These are phyloP conservation scores for Wickerhamomyces sp. DNA, from an alignment of 1,139 yeast genomes.

Conservation along the genomic window DNA sequence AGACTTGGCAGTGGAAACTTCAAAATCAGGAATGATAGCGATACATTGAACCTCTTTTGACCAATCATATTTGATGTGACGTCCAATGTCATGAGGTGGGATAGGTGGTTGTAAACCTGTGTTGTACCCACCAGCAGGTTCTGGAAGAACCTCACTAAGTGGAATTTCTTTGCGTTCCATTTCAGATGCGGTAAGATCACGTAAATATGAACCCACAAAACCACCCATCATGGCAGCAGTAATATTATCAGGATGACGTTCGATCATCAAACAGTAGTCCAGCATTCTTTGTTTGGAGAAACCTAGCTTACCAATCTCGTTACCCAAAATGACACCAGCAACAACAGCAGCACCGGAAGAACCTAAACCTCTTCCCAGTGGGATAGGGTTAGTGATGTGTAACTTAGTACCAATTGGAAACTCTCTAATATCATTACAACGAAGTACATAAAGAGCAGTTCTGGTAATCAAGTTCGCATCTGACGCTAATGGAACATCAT, in stretches of 20 bases:
- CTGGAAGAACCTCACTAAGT: slow-evolving; percentile 77
- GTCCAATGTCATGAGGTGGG: slow-evolving; percentile 88
- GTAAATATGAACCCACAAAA: slow-evolving; percentile 89
- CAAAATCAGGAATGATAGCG: slow-evolving; percentile 90
- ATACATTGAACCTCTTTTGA: slow-evolving; percentile 77
- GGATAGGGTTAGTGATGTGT: slow-evolving; percentile 84
- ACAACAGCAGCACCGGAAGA: slow-evolving; percentile 99
- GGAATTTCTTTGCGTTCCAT: slow-evolving; percentile 76
- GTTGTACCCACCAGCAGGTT: slow-evolving; percentile 62
- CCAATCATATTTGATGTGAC: slow-evolving; percentile 85
- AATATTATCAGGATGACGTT: slow-evolving; percentile 96
- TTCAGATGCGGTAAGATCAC: slow-evolving; percentile 72
- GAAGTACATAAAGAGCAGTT: slow-evolving; percentile 84
- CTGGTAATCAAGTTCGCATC: slow-evolving; percentile 83
- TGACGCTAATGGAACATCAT: slow-evolving; percentile 69
- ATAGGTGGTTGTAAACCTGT: slow-evolving; percentile 66
- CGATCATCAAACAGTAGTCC: slow-evolving; percentile 94
- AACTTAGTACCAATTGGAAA: slow-evolving; percentile 86
- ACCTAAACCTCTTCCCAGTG: slow-evolving; percentile 94
- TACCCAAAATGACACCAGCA: slow-evolving; percentile 92
- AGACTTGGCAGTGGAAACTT: slow-evolving; percentile 87
- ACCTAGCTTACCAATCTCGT: slow-evolving; percentile 70
- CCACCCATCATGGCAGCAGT: slow-evolving; percentile 99
- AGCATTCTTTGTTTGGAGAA: slow-evolving; percentile 77
- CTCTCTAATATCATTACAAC: slow-evolving; percentile 67